These are phyloP conservation scores for Williopsis jadinii DNA, from an alignment of 1,139 yeast genomes.

Conservation along the genomic window DNA sequence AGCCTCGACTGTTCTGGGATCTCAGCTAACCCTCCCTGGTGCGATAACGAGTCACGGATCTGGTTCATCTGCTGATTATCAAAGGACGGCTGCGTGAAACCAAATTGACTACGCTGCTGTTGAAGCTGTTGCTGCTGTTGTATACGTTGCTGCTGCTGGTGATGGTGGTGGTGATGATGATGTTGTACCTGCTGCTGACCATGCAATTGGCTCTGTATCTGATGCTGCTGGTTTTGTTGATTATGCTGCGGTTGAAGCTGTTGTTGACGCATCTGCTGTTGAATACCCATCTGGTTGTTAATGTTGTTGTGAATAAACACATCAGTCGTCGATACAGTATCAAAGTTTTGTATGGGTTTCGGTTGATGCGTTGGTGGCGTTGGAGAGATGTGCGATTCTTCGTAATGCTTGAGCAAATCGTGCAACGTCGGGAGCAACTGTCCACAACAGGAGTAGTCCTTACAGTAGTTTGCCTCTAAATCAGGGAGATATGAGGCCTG, in stretches of 20 bases:
- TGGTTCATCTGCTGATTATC: slow-evolving; percentile 6
- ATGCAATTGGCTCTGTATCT: slow-evolving; percentile 6
- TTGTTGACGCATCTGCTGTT: slow-evolving; percentile 5
- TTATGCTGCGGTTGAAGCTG: slow-evolving; percentile 5
- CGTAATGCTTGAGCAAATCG: slow-evolving; percentile 89
- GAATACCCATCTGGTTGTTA: slow-evolving; percentile 17
- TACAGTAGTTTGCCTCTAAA: slow-evolving; percentile 91
- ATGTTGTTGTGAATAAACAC: slow-evolving; percentile 20
- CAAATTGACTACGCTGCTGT: slow-evolving; percentile 13
- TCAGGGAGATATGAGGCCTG: slow-evolving; percentile 81
- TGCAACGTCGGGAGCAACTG: slow-evolving; percentile 86
- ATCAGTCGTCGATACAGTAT: slow-evolving; percentile 33
- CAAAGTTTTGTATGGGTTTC: slow-evolving; percentile 34
- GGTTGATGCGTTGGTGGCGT: slow-evolving; percentile 49
- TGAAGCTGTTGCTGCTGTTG: slow-evolving; percentile 8
- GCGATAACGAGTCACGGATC: slow-evolving; percentile 8
- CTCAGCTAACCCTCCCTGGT: slow-evolving; percentile 2
- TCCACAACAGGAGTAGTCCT: slow-evolving; percentile 95
- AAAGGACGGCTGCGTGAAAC: slow-evolving; percentile 7
- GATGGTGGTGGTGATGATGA: not conserved
- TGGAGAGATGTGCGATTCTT: slow-evolving; percentile 88
- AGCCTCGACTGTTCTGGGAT: not conserved
- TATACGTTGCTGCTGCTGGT: slow-evolving; percentile 6
- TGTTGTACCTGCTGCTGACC: slow-evolving; percentile 3
- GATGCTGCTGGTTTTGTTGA: slow-evolving; percentile 4